Base-by-base conservation (phyloP, 768 basidiomycete species). In the Pleurotus citrinopileatus region DNA sequence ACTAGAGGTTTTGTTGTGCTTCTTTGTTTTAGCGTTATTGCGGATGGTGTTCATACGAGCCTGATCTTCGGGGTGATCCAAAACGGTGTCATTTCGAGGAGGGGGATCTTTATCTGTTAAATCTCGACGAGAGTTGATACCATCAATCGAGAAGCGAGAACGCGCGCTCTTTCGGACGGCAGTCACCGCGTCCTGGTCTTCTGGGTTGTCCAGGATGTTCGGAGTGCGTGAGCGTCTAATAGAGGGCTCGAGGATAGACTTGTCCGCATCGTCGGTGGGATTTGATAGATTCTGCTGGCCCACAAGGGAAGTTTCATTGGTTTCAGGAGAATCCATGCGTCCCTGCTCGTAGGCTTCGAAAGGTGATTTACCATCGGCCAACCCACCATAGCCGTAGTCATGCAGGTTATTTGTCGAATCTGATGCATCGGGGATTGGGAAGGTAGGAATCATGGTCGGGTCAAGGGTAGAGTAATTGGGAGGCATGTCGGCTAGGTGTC, bases 41-140 rank as follows among this genome's bases (percentile, higher is more conserved):
- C 28, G 48, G 17, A 51, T 51, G n/a, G 23, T n/a, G 34, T 51
- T 34, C 48, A 51, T 37, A 34, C 22, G 28, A 3, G 48, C 48
- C 22, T 51, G 48, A 32, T 51, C 48, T 37, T 51, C 48, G 7
- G 29, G 29, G 4, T 34, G 23, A 8, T 37, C 34, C 8, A 51
- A n/a, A 9, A 51, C 34, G 7, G 48, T 36, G 12, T 51, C 34
- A 23, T 12, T 37, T 23, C 48, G 48, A 9, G 48, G 48, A 26
- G 29, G n/a, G 2, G 34, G 32, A 25, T 51, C 48, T 23, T 51
- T 51, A 10, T 34, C 32, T 9, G 34, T 20, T 13, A 51, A n/a
- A 37, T 51, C 48, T 8, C 23, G 15, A 17, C 34, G 23, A 13
- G 25, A 25, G n/a, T 47, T 47, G 4, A 29, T n/a, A 20, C 48